Conservation (phyloP, 2,329 filamentous ascomycete species). For the Aspergillus uvarum region DNA sequence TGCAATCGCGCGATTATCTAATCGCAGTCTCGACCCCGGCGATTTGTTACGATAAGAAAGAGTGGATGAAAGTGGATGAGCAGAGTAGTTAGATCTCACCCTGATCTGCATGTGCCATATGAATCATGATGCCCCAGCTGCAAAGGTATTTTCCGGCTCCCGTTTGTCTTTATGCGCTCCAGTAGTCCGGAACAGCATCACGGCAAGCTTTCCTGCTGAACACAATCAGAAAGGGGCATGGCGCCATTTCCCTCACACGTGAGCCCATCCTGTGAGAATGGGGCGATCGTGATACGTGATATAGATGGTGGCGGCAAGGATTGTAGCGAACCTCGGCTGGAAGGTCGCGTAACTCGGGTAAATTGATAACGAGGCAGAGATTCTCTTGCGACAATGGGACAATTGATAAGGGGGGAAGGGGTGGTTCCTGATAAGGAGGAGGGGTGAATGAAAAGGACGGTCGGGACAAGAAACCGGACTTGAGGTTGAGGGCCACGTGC, state of each 20-base stretch:
- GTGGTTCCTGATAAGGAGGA: background rate
- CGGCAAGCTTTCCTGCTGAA: background rate
- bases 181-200: background rate
- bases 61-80: background rate
- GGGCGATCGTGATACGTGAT: background rate
- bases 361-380: background rate
- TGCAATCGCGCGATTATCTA: background rate
- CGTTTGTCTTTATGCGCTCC: background rate
- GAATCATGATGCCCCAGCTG: background rate
- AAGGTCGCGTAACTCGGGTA: constrained; percentile 4
- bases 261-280: background rate
- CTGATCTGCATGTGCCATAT: background rate
- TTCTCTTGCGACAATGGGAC: background rate
- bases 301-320: background rate
- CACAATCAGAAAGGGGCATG: background rate
- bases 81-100: background rate
- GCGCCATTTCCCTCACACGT: background rate
- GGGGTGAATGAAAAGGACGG: background rate
- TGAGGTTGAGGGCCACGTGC: constrained; percentile 3
- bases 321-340: background rate
- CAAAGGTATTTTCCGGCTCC: background rate
- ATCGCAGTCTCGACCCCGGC: background rate
- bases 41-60: background rate
- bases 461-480: background rate
- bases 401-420: background rate